Evolutionary conservation across 306 rosid species (phyloP).

Genomic region (Inga oerstediana): DNA sequence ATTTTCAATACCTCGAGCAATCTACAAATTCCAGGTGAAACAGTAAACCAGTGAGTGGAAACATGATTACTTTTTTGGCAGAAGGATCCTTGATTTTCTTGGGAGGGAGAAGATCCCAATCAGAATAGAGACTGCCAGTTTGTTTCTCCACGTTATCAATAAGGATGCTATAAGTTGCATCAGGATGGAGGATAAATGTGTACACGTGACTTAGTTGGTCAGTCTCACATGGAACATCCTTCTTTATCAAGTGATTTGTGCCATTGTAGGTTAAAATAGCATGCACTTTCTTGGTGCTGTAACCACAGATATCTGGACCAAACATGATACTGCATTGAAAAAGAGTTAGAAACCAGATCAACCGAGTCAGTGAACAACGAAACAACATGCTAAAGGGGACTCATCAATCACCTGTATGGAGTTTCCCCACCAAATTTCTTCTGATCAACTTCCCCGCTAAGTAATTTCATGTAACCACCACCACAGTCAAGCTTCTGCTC

Average conservation of each 20-base stretch:
- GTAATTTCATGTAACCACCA: conserved; percentile 97
- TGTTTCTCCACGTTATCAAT: conserved; percentile 95
- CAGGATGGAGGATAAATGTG: conserved; percentile 89
- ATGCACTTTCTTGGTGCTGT: conserved; percentile 98
- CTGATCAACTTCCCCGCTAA: conserved; percentile 91
- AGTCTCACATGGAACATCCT: conserved; percentile 99
- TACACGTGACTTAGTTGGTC: conserved; percentile 95
- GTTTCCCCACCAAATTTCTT: conserved; percentile 97
- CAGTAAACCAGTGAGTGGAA: not conserved
- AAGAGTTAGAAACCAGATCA: conserved; percentile 32
- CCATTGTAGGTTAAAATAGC: conserved; percentile 81
- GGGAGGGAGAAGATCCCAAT: conserved; percentile 94
- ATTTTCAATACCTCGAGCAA: conserved; percentile 26
- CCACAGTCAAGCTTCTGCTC: conserved; percentile 99
- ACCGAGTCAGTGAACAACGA: not conserved
- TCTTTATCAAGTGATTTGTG: conserved; percentile 91
- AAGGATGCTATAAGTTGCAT: conserved; percentile 93
- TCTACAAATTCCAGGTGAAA: not conserved
- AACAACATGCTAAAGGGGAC: conserved; percentile 1
- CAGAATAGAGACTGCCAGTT: conserved; percentile 89
- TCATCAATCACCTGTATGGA: conserved; percentile 75
- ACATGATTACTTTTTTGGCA: conserved; percentile 71
- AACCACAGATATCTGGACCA: conserved; percentile 99
- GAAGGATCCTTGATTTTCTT: conserved; percentile 95
- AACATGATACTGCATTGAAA: conserved; percentile 81